Evolutionary conservation across 2,329 filamentous ascomycete species (phyloP), one percentile per base, ranked within the genome.

Genomic region (Venturiaceae sp.): DNA sequence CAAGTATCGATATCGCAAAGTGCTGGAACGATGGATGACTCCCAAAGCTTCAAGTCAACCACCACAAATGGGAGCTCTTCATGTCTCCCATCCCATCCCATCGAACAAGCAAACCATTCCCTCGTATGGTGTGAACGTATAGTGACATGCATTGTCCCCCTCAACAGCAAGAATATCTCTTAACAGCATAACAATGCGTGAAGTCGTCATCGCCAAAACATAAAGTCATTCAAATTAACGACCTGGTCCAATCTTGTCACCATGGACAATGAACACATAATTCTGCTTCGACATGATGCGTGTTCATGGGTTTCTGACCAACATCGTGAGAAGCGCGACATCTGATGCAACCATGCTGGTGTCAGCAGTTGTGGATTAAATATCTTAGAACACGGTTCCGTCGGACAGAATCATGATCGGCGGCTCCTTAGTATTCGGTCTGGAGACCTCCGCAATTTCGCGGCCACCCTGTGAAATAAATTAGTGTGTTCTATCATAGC

Each of bases 391-490:
- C 64, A 99, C 90, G 26, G 94, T 97, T 62, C 94, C 94, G 71
- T 99, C 94, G 63, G 90, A 96, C 64, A 95, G 82, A 66, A 97
- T 96, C 75, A 96, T 85, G 68, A 99, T 97, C 4, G 94, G 94
- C 33, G 92, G 90, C 71, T 95, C 90, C 75, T 94, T 96, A 56
- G 94, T 97, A 68, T 96, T 97, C 23, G 94, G 94, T 65, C 94
- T 82, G 65, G 90, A 92, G 63, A 96, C 90, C 75, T 96, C 92
- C 62, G 94, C 94, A 70, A 97, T 88, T 75, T 97, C 94, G 68
- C 94, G 86, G 60, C 94, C 94, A 66, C 92, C 92, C 92, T 84
- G 63, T 46, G 54, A 62, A 83, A 60, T 58, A 56, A 62, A 69
- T 67, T 67, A 68, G 56, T 41, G 34, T 50, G 26, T 47, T 26